Conservation (phyloP, 169 alveolate species). For the Eimeria sp. region DNA sequence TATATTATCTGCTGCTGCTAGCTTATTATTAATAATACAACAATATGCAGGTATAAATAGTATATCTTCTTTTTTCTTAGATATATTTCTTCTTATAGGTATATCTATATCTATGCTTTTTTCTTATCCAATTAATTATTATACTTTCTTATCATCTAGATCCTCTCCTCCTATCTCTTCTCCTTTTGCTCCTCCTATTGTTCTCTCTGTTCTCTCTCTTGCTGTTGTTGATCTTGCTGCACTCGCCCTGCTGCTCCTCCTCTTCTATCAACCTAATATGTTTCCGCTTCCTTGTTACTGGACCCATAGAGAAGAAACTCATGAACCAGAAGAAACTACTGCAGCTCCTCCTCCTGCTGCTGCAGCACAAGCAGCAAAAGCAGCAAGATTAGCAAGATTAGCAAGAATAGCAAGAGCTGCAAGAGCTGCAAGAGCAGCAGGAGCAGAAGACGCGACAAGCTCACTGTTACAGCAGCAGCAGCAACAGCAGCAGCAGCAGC, state of each 20-base stretch:
- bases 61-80: slow-evolving; percentile 89
- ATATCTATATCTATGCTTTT: slow-evolving; percentile 86
- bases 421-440: no score
- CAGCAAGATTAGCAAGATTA: no score
- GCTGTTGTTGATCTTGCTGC: slow-evolving; percentile 13
- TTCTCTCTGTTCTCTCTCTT: slow-evolving; percentile 15
- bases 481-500: slow-evolving; percentile 1
- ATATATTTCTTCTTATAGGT: slow-evolving; percentile 89
- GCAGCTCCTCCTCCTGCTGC: not conserved
- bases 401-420: no score
- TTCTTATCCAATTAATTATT: not conserved
- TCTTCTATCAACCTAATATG: slow-evolving; percentile 15
- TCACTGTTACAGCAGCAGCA: not conserved
- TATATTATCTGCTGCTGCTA: slow-evolving; percentile 90
- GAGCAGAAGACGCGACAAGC: not conserved
- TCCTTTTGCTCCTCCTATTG: slow-evolving; percentile 11
- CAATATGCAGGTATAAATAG: slow-evolving; percentile 3
- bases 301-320: not conserved
- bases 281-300: slow-evolving; percentile 34
- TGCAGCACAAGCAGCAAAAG: no score
- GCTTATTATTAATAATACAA: slow-evolving; percentile 87
- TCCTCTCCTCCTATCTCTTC: slow-evolving; percentile 6
- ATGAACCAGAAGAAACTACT: not conserved
- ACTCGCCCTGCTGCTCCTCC: not conserved
- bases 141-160: not conserved